Evolutionary conservation across 2,329 filamentous ascomycete species (phyloP), one percentile per base, ranked within the genome.

Genomic region (Cryphonectria carpinicola): DNA sequence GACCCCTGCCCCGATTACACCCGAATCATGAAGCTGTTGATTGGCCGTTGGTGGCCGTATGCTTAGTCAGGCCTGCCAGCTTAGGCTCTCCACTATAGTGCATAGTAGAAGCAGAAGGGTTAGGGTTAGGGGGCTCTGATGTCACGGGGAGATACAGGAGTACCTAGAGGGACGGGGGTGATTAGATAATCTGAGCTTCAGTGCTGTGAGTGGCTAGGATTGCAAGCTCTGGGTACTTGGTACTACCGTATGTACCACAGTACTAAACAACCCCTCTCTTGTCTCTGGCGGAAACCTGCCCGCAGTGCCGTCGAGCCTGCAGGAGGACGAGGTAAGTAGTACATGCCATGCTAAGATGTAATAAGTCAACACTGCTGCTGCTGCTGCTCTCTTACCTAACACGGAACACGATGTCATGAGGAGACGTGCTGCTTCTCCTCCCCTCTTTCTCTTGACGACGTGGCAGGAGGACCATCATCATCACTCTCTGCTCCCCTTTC

Each of bases 1-100:
- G 63, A 52, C 63, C 63, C 63, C 69, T n/a, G 28, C 49, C 61
- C 67, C 64, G 58, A 64, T 62, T 61, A 60, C 43, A 41, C 67
- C 69, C 70, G 67, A 69, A 66, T 63, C 68, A 35, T 39, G 43
- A 32, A 10, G 14, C 67, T 28, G 17, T 1, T 71, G 70, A 71
- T 71, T 71, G 67, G 70, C 63, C 35, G 0, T 22, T 22, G 14
- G 4, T 0, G n/a, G 11, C 39, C 14, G 32, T 25, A 0, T 19
- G 61, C 61, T 65, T 69, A 69, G 67, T 69, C 67, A 69, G n/a
- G 17, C 6, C 4, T 25, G 4, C 25, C 37, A 39, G 61, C 35
- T 17, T 11, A 39, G 37, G 32, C 32, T 32, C 32, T 32, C 32
- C 32, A 32, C 32, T 32, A 32, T 32, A 32, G 32, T 32, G 32